Percentiles rank a stretch among this genome's conserved stretches.
Evolutionary conservation across 2,329 filamentous ascomycete species (phyloP).

Genomic region (Tolypocladium cylindrosporum): DNA sequence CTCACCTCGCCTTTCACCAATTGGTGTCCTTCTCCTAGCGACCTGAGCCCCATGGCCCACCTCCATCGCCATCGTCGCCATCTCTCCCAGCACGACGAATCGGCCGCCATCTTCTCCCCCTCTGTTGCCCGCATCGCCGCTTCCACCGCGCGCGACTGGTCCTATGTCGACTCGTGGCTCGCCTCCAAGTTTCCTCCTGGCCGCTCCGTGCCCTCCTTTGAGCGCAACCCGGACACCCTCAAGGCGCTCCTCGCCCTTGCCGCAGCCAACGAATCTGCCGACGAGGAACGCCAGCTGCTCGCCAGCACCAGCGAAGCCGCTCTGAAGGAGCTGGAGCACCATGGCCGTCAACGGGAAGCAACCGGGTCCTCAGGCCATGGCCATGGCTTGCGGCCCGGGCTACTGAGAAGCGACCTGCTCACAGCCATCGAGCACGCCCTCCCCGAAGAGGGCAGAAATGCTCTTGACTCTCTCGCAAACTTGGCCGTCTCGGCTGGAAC

Average conservation of each 20-base stretch:
- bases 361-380: neutral
- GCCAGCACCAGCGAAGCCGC: constrained; percentile 49
- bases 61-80: neutral
- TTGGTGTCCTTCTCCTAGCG: neutral
- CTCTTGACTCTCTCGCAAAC: constrained; percentile 48
- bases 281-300: constrained; percentile 55
- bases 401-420: constrained; percentile 32
- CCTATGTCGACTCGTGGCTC: constrained; percentile 78
- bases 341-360: constrained; percentile 5
- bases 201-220: constrained; percentile 59
- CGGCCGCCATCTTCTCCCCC: constrained; percentile 55
- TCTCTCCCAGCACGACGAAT: constrained; percentile 2
- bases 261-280: constrained; percentile 64
- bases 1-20: neutral
- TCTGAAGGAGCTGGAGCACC: constrained; percentile 37
- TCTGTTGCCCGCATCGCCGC: constrained; percentile 64
- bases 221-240: constrained; percentile 78
- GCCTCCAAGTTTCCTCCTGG: constrained; percentile 55
- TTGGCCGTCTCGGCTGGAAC: constrained; percentile 40
- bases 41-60: neutral
- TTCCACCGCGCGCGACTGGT: constrained; percentile 83
- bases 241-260: constrained; percentile 65
- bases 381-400: neutral
- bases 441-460: constrained; percentile 40
- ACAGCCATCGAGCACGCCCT: constrained; percentile 44